Evolutionary conservation across 495 filamentous ascomycete species (phyloP), one percentile per base, ranked within the genome.

Genomic region (Letharia columbiana): DNA sequence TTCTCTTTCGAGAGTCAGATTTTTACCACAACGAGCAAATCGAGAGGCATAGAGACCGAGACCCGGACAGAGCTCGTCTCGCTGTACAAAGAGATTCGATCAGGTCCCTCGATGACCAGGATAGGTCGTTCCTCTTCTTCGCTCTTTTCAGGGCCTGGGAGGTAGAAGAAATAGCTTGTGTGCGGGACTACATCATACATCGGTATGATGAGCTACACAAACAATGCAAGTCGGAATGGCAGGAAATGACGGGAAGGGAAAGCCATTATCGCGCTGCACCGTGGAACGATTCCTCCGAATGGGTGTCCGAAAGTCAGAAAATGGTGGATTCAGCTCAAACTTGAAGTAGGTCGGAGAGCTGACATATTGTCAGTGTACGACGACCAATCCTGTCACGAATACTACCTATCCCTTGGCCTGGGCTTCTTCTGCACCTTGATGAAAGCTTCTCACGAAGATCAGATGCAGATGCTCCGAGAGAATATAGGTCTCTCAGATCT

Each of bases 131-230:
- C 18, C 42, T 63, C 10, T 50, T 62, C 45, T 15, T 63, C 18
- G 28, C 41, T 12, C n/a, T 52, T 17, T 63, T 39, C 37, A n/a
- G 41, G 2, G 28, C 35, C 20, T 63, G 45, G 45, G 45, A 63
- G 31, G 47, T 54, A 23, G 61, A 40, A 63, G 47, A 63, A 12
- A 40, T 54, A 20, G 42, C 18, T 31, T 39, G 61, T 40, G 20
- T 63, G 35, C 61, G 61, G 47, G 45, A 63, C 39, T 52, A 63
- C 45, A 11, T 63, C 8, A 54, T 17, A 23, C n/a, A 13, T 28
- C 41, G 61, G 18, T 54, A 63, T 40, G 44, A 40, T 6, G 42
- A 50, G 33, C 13, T 63, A 5, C 41, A 13, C 20, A 52, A 31
- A 50, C 4, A 37, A 7, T 39, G n/a, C 15, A n/a, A 23, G 35